phyloP scores from a whole-genome alignment of 1,139 yeast genomes.

The Yamadazyma friedrichii region DNA sequence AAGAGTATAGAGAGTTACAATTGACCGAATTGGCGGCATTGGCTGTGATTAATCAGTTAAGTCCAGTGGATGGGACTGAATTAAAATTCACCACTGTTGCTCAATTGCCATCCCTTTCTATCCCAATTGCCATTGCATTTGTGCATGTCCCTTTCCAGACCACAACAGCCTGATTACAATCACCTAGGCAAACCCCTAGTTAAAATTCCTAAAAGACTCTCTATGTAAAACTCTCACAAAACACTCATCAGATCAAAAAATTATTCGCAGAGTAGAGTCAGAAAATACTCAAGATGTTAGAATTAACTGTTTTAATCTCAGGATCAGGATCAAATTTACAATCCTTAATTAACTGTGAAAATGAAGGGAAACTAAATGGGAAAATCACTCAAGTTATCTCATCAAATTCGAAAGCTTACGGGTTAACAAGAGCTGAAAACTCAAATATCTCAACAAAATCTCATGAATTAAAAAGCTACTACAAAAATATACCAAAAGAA shows the following conservation, averaged over 20 bases:
- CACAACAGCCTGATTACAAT: too few species aligned
- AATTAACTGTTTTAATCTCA: conserved; percentile 77
- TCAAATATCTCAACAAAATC: conserved; percentile 66
- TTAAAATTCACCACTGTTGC: too few species aligned
- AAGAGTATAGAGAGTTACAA: too few species aligned
- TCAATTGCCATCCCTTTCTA: too few species aligned
- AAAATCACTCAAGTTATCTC: conserved; percentile 75
- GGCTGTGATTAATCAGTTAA: too few species aligned
- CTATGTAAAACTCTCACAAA: neutral
- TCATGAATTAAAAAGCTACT: conserved; percentile 74
- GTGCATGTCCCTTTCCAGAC: too few species aligned
- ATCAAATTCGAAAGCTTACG: conserved; percentile 79
- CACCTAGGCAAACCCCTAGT: too few species aligned
- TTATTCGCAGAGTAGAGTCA: conserved; percentile 8
- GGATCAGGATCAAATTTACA: conserved; percentile 95
- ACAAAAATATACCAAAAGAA: conserved; percentile 69
- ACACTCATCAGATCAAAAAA: neutral
- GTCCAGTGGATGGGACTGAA: too few species aligned
- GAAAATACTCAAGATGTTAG: conserved; percentile 2
- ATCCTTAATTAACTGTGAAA: conserved; percentile 80
- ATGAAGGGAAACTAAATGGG: conserved; percentile 45
- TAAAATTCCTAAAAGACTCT: too few species aligned
- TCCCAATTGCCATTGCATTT: too few species aligned
- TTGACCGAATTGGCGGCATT: too few species aligned
- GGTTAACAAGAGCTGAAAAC: conserved; percentile 71